Evolutionary conservation across 805 yeast species (phyloP).

Genomic region (Teunomyces pallodes): DNA sequence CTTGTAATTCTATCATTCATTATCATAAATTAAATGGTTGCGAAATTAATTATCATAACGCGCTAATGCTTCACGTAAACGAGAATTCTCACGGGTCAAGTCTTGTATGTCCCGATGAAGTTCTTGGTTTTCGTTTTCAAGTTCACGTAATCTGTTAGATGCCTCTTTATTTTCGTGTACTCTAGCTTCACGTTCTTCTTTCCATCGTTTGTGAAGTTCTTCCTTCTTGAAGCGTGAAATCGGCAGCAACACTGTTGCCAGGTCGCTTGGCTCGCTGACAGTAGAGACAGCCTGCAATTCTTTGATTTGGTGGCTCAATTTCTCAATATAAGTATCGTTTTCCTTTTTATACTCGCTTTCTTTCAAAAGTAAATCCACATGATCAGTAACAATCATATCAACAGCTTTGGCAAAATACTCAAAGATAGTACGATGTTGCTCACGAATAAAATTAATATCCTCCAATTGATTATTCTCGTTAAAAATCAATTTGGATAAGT

Average conservation of each 20-base stretch:
- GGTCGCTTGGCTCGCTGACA: slow-evolving; percentile 8
- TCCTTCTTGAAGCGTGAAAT: slow-evolving; percentile 22
- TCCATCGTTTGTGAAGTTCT: slow-evolving; percentile 64
- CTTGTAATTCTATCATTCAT: not conserved
- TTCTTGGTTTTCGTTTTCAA: slow-evolving; percentile 51
- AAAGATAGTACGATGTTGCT: slow-evolving; percentile 45
- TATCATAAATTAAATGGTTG: slow-evolving; percentile 1
- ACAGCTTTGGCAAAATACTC: slow-evolving; percentile 61
- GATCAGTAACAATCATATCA: slow-evolving; percentile 56
- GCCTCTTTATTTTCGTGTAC: slow-evolving; percentile 60
- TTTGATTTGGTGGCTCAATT: slow-evolving; percentile 23
- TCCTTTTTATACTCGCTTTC: slow-evolving; percentile 26
- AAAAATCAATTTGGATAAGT: slow-evolving; percentile 28
- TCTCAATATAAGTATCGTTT: slow-evolving; percentile 20
- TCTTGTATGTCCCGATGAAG: slow-evolving; percentile 1
- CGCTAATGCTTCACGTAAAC: slow-evolving; percentile 1
- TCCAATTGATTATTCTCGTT: slow-evolving; percentile 6
- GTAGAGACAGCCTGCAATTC: slow-evolving; percentile 18
- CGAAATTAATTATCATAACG: not conserved
- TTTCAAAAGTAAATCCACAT: slow-evolving; percentile 39
- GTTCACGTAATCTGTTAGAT: slow-evolving; percentile 45
- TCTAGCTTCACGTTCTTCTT: slow-evolving; percentile 68
- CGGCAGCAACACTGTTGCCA: not conserved
- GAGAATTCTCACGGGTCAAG: not conserved
- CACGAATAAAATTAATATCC: slow-evolving; percentile 19